A percentile compares a stretch with the other conserved stretches of the same genome.
Evolutionary conservation across 306 rosid genomes (phyloP).

Genomic region (Inga leiocalycina): DNA sequence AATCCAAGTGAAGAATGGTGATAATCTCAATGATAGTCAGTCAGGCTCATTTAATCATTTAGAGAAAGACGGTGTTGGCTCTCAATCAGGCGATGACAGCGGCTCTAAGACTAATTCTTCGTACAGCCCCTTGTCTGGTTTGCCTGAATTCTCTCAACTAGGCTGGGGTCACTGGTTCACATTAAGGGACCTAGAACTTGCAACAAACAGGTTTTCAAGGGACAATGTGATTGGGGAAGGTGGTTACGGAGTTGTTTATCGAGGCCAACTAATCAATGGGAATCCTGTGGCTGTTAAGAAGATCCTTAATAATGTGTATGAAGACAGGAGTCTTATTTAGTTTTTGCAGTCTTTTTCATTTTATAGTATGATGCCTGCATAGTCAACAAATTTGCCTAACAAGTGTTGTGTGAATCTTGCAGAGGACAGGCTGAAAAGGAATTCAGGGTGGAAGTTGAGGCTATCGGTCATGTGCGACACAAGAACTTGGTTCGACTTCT

Average conservation of each 20-base stretch:
- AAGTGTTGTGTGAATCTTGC: constrained; percentile 33
- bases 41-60: constrained; percentile 68
- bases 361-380: constrained; percentile 26
- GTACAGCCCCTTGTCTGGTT: constrained; percentile 66
- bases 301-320: constrained; percentile 91
- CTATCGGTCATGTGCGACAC: constrained; percentile 94
- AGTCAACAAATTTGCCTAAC: constrained; percentile 23
- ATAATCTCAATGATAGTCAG: constrained; percentile 62
- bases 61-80: constrained; percentile 62
- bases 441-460: constrained; percentile 96
- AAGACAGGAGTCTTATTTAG: constrained; percentile 22
- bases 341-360: background rate
- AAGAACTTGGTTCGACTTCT: constrained; percentile 90
- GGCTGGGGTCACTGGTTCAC: constrained; percentile 99
- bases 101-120: constrained; percentile 48
- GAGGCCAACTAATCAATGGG: constrained; percentile 76
- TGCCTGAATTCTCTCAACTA: constrained; percentile 90
- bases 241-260: constrained; percentile 91
- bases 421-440: constrained; percentile 98
- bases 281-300: constrained; percentile 90
- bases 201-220: constrained; percentile 78
- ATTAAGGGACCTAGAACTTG: constrained; percentile 84
- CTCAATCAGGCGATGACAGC: constrained; percentile 72
- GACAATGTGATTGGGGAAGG: constrained; percentile 95
- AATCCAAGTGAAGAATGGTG: constrained; percentile 63